Percentiles rank a stretch among this genome's conserved stretches.
Evolutionary conservation across 441 rosid species (phyloP).

Genomic region (Raphanus hybrid): DNA sequence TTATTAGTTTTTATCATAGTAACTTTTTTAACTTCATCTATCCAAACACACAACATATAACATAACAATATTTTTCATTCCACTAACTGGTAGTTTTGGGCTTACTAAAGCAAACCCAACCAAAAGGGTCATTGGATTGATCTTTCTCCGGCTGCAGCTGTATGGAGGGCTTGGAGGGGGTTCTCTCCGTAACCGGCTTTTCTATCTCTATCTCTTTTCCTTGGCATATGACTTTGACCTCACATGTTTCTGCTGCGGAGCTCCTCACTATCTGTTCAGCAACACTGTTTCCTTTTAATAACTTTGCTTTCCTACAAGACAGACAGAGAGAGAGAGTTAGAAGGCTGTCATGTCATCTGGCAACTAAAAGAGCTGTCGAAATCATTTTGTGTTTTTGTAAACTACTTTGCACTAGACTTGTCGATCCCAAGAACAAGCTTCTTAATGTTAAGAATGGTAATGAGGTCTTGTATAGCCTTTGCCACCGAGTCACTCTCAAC

Average conservation of each 20-base stretch:
- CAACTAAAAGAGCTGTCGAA: not conserved
- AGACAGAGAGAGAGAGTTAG: not conserved
- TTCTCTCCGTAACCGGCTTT: slow-evolving; percentile 11
- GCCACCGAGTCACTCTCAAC: slow-evolving; percentile 75
- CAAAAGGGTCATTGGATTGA: slow-evolving; percentile 43
- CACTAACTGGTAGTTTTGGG: slow-evolving; percentile 35
- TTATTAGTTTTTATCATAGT: slow-evolving; percentile 27
- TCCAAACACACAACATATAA: slow-evolving; percentile 9
- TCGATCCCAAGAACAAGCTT: slow-evolving; percentile 78
- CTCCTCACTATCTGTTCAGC: slow-evolving; percentile 59
- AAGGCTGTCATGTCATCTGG: not conserved
- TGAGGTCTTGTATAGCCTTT: slow-evolving; percentile 70
- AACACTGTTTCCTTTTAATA: slow-evolving; percentile 56
- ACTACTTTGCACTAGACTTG: slow-evolving; percentile 66
- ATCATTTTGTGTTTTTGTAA: slow-evolving; percentile 10
- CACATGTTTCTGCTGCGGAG: slow-evolving; percentile 56
- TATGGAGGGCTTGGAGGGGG: slow-evolving; percentile 26
- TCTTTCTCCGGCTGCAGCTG: slow-evolving; percentile 30
- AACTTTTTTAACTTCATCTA: slow-evolving; percentile 19
- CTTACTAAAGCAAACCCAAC: slow-evolving; percentile 64
- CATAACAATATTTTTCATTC: slow-evolving; percentile 11
- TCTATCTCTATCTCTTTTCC: slow-evolving; percentile 56
- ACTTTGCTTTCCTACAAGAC: slow-evolving; percentile 51
- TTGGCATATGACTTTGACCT: slow-evolving; percentile 62
- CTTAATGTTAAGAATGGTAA: slow-evolving; percentile 69